These are phyloP conservation scores for Trichosporon inkin DNA, from an alignment of 1,284 basidiomycete species.

Conservation along the genomic window DNA sequence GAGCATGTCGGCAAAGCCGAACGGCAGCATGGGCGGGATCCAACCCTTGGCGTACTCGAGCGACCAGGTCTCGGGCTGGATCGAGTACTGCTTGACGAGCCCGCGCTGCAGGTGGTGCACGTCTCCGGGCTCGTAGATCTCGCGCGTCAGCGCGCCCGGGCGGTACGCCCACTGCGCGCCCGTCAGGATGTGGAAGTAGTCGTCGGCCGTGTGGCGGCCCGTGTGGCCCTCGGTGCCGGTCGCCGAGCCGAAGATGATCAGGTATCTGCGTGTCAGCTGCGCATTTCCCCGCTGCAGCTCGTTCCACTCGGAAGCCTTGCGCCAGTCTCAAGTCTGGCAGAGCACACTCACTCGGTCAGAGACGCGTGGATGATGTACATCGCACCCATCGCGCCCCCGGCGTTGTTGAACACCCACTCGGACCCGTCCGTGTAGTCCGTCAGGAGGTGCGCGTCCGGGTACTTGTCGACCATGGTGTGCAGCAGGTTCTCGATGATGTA, in stretches of 20 bases:
- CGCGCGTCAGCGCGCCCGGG: conserved; percentile 74
- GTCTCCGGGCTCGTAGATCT: conserved; percentile 75
- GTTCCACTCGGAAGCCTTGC: no score
- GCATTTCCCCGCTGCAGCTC: neutral
- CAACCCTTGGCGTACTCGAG: conserved; percentile 91
- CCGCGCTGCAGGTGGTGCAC: conserved; percentile 81
- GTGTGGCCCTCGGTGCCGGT: conserved; percentile 95
- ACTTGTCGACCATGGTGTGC: conserved; percentile 66
- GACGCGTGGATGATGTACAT: conserved; percentile 97
- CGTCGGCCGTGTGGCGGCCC: conserved; percentile 82
- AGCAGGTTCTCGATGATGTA: conserved; percentile 60
- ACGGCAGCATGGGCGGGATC: conserved; percentile 88
- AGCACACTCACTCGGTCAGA: conserved; percentile 80
- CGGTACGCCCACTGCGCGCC: conserved; percentile 90
- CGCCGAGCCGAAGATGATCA: conserved; percentile 87
- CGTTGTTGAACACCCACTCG: conserved; percentile 98
- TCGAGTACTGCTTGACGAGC: conserved; percentile 91
- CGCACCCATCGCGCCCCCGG: conserved; percentile 91
- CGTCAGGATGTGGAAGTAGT: conserved; percentile 92
- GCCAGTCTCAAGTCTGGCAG: no score
- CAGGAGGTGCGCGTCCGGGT: conserved; percentile 61
- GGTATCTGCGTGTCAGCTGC: conserved; percentile 43
- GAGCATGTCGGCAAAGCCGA: conserved; percentile 81
- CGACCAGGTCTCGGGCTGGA: conserved; percentile 92
- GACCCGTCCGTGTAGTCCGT: conserved; percentile 54